Percentiles rank a stretch among this genome's conserved stretches.
These are phyloP conservation scores for Saccharomyces eubayanus DNA, from an alignment of 805 yeast genomes.

Conservation along the genomic window DNA sequence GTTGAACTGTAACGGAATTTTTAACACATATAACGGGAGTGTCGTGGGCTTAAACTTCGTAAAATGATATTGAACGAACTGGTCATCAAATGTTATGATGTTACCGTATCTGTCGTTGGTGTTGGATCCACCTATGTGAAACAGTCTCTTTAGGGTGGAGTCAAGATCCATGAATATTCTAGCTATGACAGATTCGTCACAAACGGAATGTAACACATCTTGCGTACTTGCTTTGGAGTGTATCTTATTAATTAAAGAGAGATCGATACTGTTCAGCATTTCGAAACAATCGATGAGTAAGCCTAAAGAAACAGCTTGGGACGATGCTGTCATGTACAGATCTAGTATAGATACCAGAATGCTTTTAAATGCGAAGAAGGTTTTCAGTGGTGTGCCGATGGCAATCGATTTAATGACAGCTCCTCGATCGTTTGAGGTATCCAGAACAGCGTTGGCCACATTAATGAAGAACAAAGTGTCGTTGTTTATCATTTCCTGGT, in stretches of 20 bases:
- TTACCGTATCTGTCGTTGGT: constrained; percentile 17
- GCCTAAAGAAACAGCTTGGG: constrained; percentile 2
- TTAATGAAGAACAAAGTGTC: constrained; percentile 48
- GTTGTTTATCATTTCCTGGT: constrained; percentile 5
- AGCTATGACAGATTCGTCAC: constrained; percentile 9
- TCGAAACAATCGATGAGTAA: constrained; percentile 18
- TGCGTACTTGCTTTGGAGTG: constrained; percentile 14
- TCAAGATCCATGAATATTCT: constrained; percentile 6
- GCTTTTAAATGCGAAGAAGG: constrained; percentile 52
- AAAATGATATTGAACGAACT: constrained; percentile 20
- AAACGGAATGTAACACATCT: constrained; percentile 16
- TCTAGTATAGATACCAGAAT: constrained; percentile 45
- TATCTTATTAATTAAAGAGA: constrained; percentile 12
- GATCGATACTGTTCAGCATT: constrained; percentile 23
- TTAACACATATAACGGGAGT: constrained; percentile 30
- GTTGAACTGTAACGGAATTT: constrained; percentile 26
- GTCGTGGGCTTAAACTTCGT: constrained; percentile 30
- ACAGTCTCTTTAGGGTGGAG: constrained; percentile 4
- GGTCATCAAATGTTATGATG: constrained; percentile 11
- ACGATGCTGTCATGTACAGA: constrained; percentile 18
- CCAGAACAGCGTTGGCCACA: constrained; percentile 43
- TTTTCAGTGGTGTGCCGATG: constrained; percentile 45
- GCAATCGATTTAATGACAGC: constrained; percentile 52
- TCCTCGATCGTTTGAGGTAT: constrained; percentile 43
- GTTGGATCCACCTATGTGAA: constrained; percentile 9